Base-by-base conservation (phyloP, 805 yeast species). In the Saccharomycopsis oosterbeekiorum region DNA sequence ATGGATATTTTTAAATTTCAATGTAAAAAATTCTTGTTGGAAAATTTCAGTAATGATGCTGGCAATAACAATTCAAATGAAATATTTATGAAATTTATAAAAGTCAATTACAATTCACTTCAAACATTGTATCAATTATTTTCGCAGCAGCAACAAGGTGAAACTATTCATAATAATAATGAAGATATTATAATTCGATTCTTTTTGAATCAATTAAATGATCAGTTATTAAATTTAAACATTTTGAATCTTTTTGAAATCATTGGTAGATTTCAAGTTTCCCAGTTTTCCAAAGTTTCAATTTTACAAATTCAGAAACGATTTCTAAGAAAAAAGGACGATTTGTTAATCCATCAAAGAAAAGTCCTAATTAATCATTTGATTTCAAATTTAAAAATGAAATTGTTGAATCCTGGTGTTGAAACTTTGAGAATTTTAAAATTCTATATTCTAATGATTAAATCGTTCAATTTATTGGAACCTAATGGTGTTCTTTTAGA, bases 401-500 rank as follows among this genome's bases (percentile, higher is more conserved):
- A 47, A 21, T 47, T 91, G 11, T 74, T 92, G 21, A 94, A 89
- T 67, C 86, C 96, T 2, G 96, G 97, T 21, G 80, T 87, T 1
- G 84, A 87, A 66, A 93, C 98, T 0, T 78, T 79, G 4, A 89
- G 85, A 58, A 84, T 90, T 8, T 80, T 93, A 29, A 73, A 81
- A 1, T 82, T 80, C 59, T 93, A 89, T 68, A 83, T 88, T 3
- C 81, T 84, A 15, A 83, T 92, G 1, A 86, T 92, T 55, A 78
- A 83, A 65, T 78, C 91, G 0, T 89, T 93, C 62, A 70, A 86
- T 34, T 73, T 85, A 0, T 75, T 94, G n/a, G 98, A 93, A 67
- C 96, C 96, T 6, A 78, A 88, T 43, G 97, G 97, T 0, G 93
- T 89, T 0, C 73, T 92, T 37, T 74, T 92, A 8, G 96, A 88